A percentile compares a stretch with the other conserved stretches of the same genome.
phyloP scores from a whole-genome alignment of 139 green algal species.

The Coccomyxa sp. region DNA sequence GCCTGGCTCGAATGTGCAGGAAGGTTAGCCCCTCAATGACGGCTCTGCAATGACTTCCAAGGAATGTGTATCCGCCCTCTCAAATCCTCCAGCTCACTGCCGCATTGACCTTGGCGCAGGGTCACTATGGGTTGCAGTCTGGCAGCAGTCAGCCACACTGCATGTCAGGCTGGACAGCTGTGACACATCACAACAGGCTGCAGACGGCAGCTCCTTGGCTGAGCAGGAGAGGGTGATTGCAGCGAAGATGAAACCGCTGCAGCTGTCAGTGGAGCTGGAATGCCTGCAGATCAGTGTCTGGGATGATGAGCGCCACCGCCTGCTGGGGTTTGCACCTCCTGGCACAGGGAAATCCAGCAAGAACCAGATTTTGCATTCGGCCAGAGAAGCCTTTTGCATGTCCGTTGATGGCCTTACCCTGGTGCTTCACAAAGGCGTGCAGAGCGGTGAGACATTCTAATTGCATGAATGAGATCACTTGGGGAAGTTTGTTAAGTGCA shows the following conservation, averaged over 20 bases:
- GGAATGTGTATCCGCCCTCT: too few species aligned
- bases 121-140: neutral
- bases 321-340: constrained; percentile 6
- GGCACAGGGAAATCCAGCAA: neutral
- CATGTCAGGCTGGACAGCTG: neutral
- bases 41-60: too few species aligned
- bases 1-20: too few species aligned
- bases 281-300: constrained; percentile 34
- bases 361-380: too few species aligned
- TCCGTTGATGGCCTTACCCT: neutral
- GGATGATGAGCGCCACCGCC: constrained; percentile 32
- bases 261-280: constrained; percentile 1
- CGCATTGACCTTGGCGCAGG: neutral
- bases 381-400: neutral
- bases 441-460: too few species aligned
- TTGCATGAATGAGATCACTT: too few species aligned
- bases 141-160: neutral
- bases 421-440: too few species aligned
- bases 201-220: too few species aligned
- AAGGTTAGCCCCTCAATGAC: too few species aligned
- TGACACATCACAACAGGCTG: too few species aligned
- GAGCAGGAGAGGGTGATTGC: too few species aligned
- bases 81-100: neutral
- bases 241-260: neutral
- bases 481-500: too few species aligned